Percentiles rank a stretch among this genome's conserved stretches.
Conservation (phyloP, 2,329 filamentous ascomycete genomes). For the Knoxdaviesia capensis region DNA sequence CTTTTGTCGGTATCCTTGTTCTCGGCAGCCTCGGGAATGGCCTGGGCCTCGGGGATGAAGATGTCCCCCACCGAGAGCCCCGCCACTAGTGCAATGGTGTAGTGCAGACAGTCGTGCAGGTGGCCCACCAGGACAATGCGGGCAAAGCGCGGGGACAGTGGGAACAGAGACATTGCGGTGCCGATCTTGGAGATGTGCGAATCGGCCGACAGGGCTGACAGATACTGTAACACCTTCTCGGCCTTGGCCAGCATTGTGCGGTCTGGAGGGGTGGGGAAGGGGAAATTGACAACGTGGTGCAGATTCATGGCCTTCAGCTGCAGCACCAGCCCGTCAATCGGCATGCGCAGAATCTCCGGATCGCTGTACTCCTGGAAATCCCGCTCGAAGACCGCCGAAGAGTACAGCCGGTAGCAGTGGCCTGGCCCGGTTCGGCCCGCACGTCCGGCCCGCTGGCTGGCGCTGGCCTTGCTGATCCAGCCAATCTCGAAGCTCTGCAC, state of each 20-base stretch:
- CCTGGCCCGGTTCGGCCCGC: conserved; percentile 89
- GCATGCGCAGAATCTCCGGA: conserved; percentile 77
- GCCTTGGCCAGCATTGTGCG: conserved; percentile 57
- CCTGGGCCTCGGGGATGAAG: conserved; percentile 65
- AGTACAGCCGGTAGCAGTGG: conserved; percentile 89
- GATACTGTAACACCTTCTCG: conserved; percentile 68
- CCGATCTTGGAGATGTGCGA: conserved; percentile 66
- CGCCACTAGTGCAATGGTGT: conserved; percentile 75
- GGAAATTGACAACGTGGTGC: conserved; percentile 79
- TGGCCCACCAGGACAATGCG: conserved; percentile 83
- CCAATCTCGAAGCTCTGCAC: conserved; percentile 90
- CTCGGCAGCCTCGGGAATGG: conserved; percentile 35
- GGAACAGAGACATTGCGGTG: conserved; percentile 69
- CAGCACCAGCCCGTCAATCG: conserved; percentile 79
- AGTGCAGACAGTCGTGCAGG: conserved; percentile 60
- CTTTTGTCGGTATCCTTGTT: conserved; percentile 13
- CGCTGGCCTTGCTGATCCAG: conserved; percentile 96
- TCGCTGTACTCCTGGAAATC: conserved; percentile 74
- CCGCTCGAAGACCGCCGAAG: conserved; percentile 78
- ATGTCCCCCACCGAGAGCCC: conserved; percentile 75
- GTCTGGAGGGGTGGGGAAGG: conserved; percentile 82
- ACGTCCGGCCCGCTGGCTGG: conserved; percentile 77
- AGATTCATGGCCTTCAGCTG: conserved; percentile 92
- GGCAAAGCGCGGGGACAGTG: conserved; percentile 73
- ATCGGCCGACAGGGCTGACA: conserved; percentile 54